Conservation (phyloP, 306 rosid species). For the Myrica gale region DNA sequence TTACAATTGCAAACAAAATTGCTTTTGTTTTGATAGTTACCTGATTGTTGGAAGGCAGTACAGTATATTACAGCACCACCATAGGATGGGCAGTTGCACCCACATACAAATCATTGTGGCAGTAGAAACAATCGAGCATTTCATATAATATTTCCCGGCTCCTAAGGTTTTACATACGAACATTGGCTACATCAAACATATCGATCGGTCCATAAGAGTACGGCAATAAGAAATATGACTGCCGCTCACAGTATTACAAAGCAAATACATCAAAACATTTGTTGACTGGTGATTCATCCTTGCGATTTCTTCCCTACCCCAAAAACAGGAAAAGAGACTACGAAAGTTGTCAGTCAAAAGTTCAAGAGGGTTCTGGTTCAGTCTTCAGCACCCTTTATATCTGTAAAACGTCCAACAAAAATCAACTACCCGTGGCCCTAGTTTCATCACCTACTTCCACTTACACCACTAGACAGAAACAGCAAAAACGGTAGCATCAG, state of each 20-base stretch:
- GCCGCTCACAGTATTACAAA: constrained; percentile 27
- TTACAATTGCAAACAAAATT: too few relatives aligned
- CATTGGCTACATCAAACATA: background rate
- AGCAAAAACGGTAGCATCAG: constrained; percentile 1
- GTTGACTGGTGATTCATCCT: constrained; percentile 15
- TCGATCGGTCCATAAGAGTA: background rate
- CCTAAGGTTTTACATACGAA: background rate
- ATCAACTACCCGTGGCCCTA: constrained; percentile 28
- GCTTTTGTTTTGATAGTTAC: too few relatives aligned
- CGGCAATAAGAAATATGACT: background rate
- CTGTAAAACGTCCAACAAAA: constrained; percentile 30
- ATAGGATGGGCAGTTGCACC: background rate
- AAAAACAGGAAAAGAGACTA: background rate
- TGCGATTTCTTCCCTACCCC: constrained; percentile 19
- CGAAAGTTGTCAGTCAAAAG: background rate
- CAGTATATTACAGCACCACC: too few relatives aligned
- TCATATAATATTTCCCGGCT: background rate
- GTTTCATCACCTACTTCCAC: constrained; percentile 33
- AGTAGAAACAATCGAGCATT: background rate
- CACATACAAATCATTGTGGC: background rate
- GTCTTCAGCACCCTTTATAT: constrained; percentile 39
- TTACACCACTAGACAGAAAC: constrained; percentile 29
- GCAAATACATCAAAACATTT: constrained; percentile 10
- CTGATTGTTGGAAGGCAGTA: too few relatives aligned
- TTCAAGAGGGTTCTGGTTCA: constrained; percentile 11